Percentiles rank a stretch among this genome's conserved stretches.
phyloP scores from a whole-genome alignment of 768 basidiomycete species.

The Mycena amicta region DNA sequence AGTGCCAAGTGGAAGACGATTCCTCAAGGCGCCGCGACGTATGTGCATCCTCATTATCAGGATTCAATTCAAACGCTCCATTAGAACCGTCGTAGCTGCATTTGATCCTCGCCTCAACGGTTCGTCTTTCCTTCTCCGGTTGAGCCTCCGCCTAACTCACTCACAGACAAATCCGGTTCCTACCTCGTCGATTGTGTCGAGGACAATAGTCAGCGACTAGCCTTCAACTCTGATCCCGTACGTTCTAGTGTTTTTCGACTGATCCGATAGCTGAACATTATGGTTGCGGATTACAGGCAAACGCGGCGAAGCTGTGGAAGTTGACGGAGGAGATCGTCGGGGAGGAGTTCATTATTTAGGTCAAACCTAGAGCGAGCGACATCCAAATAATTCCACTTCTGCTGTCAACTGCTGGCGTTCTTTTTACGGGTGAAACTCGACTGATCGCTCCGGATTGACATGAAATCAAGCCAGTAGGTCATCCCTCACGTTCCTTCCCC shows the following conservation, averaged over 20 bases:
- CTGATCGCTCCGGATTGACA: too few relatives aligned
- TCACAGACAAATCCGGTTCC: not conserved
- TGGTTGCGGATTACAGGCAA: not conserved
- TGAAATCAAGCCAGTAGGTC: too few relatives aligned
- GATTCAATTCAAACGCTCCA: not conserved
- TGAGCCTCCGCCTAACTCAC: not conserved
- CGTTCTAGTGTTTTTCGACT: not conserved
- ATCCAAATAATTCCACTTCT: too few relatives aligned
- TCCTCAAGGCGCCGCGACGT: slow-evolving; percentile 3
- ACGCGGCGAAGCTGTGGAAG: not conserved
- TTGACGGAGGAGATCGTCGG: not conserved
- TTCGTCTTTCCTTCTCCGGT: not conserved
- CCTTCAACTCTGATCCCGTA: not conserved
- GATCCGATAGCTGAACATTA: not conserved
- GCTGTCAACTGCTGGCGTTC: too few relatives aligned
- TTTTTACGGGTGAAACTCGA: too few relatives aligned
- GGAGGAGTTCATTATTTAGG: slow-evolving; percentile 3
- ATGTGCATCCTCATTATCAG: not conserved
- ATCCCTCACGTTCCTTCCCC: too few relatives aligned
- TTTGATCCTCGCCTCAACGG: slow-evolving; percentile 3
- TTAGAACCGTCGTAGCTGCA: not conserved
- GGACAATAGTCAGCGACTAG: not conserved
- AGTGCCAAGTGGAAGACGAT: not conserved
- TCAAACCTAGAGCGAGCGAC: too few relatives aligned
- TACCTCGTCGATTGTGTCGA: not conserved